Conservation (phyloP, 2,329 filamentous ascomycete genomes). For the Fusarium xyrophilum region DNA sequence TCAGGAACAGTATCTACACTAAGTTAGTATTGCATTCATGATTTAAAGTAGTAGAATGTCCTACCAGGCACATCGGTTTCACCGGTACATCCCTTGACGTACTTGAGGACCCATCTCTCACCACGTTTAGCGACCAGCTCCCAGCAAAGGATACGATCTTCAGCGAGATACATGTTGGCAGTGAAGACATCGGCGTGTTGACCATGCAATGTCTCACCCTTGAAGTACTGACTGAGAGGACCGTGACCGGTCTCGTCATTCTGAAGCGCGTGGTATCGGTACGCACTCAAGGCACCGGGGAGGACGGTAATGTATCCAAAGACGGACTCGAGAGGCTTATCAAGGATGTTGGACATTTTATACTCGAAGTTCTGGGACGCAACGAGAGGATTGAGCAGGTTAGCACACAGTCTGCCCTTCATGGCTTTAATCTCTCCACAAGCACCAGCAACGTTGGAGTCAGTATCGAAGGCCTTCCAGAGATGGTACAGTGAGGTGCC, state of each 20-base stretch:
- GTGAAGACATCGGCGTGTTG: slow-evolving; percentile 97
- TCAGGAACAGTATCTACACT: slow-evolving; percentile 83
- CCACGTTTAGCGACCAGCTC: slow-evolving; percentile 94
- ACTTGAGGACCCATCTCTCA: slow-evolving; percentile 97
- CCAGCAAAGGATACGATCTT: slow-evolving; percentile 91
- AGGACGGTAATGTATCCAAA: slow-evolving; percentile 98
- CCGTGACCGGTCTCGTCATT: slow-evolving; percentile 97
- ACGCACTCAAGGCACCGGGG: slow-evolving; percentile 92
- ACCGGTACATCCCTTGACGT: slow-evolving; percentile 94
- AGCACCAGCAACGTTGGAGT: slow-evolving; percentile 95
- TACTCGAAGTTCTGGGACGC: slow-evolving; percentile 99
- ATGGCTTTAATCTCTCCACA: slow-evolving; percentile 98
- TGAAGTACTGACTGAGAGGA: slow-evolving; percentile 97
- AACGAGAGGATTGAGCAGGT: slow-evolving; percentile 90
- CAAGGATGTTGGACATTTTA: slow-evolving; percentile 99
- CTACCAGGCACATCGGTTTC: slow-evolving; percentile 97
- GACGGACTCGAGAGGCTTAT: slow-evolving; percentile 95
- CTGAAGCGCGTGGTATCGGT: slow-evolving; percentile 93
- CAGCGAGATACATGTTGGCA: slow-evolving; percentile 92
- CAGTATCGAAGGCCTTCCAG: slow-evolving; percentile 98
- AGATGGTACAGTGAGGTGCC: slow-evolving; percentile 93
- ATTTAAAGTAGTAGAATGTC: slow-evolving; percentile 40
- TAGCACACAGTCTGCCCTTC: slow-evolving; percentile 83
- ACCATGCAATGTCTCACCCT: slow-evolving; percentile 95
- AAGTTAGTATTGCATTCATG: slow-evolving; percentile 34